Evolutionary conservation across 768 basidiomycete genomes (phyloP), one percentile per base, ranked within the genome.

Genomic region (Mycena galericulata): DNA sequence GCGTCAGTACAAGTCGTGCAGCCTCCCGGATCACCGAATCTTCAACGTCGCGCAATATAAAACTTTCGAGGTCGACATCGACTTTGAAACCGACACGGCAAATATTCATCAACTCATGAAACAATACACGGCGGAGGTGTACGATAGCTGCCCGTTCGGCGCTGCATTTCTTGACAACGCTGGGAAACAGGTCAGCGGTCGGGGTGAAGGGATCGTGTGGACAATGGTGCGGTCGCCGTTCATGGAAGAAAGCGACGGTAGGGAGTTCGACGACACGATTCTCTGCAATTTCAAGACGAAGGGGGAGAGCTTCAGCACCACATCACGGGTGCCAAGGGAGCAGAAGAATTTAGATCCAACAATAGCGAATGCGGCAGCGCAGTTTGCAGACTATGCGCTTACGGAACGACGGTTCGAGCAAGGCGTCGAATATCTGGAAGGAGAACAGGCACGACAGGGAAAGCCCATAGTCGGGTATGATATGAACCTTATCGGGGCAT

Each of bases 261-360:
- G 59, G 30, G 46, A 24, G 29, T 66, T 71, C 59, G 64, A 70
- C 32, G 62, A 66, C 45, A 66, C 65, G 2, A 11, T 67, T 26
- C 69, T 74, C 27, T 63, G 36, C 51, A 74, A 74, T 45, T 74
- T 72, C 69, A 74, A 74, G 66, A 74, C 73, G 5, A 74, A 74
- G 40, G 65, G 69, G 18, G 73, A 72, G 49, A 53, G 45, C 26
- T 73, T 73, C 50, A 10, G 26, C 34, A 58, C 67, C 5, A 71
- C 67, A 20, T 46, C 62, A 17, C 26, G 43, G 12, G 26, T 29
- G 6, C 71, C 72, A 9, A 73, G 69, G 46, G 47, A 36, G 46
- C 24, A 7, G 53, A 60, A 50, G 36, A 49, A 17, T 15, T 20
- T 46, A 18, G 46, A 57, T 40, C 51, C 54, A 4, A 38, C 10